Base-by-base conservation (phyloP, 768 basidiomycete species). In the Phanerochaete sordida region DNA sequence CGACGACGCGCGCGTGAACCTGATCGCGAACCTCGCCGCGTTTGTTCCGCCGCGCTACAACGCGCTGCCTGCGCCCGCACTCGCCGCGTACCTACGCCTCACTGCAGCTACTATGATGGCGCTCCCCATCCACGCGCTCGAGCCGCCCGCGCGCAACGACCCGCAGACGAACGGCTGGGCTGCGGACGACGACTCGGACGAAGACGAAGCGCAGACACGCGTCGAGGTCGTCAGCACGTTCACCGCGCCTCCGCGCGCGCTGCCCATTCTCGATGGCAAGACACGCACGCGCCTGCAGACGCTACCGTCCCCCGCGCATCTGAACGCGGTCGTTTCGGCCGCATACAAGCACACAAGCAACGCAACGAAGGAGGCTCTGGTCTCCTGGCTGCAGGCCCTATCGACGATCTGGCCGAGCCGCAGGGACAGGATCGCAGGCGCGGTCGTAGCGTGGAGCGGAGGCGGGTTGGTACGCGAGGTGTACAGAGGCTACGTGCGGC, bases 381-480 rank as follows among this genome's bases (percentile, higher is more conserved):
- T 88, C 51, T 63, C 68, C 1, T 84, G 88, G 68, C 69, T 92
- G 16, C 70, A 87, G 19, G 77, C 83, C 3, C 74, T 95, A 21
- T 76, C 78, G 16, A 72, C 75, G 0, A 79, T 84, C 1, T 93
- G 88, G 81, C 83, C 90, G 0, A 69, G 79, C 13, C 76, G 79
- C 57, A 76, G 79, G 62, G 84, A 87, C 56, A 73, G 76, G 16
- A 74, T 93, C 0, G 78, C 95, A 13, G 79, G 83, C 31, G 74
- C 76, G 1, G 76, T 85, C 0, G 75, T 83, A 15, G 76, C 66
- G 64, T 81, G 79, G 5, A 79, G 81, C 3, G 81, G 85, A 0
- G 82, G 81, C 1, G 83, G 87, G 0, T 72, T 95, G 7, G 79
- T 95, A 4, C 80, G 90, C 47, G 90, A 93, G 68, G 73, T 95